A percentile compares a stretch with the other conserved stretches of the same genome.
Evolutionary conservation across 192 early-diverging fungal genomes (phyloP).

Genomic region (Rhizophagus clarus): DNA sequence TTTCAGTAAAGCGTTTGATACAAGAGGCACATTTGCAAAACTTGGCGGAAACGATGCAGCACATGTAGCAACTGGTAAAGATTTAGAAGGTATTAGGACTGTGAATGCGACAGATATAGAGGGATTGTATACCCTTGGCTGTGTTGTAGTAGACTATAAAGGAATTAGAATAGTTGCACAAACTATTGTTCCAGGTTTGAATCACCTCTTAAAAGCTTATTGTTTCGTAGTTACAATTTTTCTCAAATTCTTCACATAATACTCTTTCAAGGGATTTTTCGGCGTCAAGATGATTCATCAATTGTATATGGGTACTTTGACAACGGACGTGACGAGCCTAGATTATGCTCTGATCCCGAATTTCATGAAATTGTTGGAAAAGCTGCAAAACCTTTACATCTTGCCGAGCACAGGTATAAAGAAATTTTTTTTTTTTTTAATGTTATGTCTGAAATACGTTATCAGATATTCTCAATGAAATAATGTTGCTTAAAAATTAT

Average conservation of each 20-base stretch:
- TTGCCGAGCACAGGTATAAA: conserved; percentile 66
- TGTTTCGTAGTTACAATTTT: conserved; percentile 61
- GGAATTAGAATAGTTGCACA: conserved; percentile 92
- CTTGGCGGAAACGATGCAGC: conserved; percentile 88
- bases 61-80: conserved; percentile 93
- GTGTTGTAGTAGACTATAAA: conserved; percentile 90
- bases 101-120: conserved; percentile 75
- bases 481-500: background rate
- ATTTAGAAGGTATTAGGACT: conserved; percentile 85
- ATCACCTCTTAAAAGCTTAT: background rate
- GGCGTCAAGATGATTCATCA: conserved; percentile 70
- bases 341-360: conserved; percentile 66
- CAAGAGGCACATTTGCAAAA: conserved; percentile 78
- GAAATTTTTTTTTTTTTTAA: background rate
- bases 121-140: conserved; percentile 87
- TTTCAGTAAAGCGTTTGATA: conserved; percentile 88
- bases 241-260: too few relatives aligned
- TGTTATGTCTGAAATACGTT: background rate
- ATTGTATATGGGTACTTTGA: conserved; percentile 94
- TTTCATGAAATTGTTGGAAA: conserved; percentile 77
- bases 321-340: conserved; percentile 58
- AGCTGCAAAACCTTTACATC: conserved; percentile 76
- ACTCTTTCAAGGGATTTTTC: conserved; percentile 73
- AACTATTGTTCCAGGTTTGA: conserved; percentile 85
- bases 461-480: background rate